phyloP scores from a whole-genome alignment of 2,329 filamentous ascomycete genomes.

The Claviceps spartinae region DNA sequence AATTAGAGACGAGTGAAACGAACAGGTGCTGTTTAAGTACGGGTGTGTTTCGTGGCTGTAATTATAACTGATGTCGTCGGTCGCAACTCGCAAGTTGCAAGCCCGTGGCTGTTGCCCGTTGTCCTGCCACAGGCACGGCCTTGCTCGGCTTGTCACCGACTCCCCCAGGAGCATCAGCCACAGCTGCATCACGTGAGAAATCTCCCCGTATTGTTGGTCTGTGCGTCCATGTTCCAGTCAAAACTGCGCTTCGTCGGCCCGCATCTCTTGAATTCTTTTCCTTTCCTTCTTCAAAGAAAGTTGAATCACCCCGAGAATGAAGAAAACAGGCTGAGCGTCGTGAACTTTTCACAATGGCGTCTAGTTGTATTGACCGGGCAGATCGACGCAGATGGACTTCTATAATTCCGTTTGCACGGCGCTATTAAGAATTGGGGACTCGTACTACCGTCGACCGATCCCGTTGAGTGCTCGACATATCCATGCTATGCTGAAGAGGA shows the following conservation, averaged over 20 bases:
- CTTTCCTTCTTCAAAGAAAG: conserved; percentile 35
- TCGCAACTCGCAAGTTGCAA: background rate
- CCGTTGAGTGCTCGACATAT: conserved; percentile 51
- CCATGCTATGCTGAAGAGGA: background rate
- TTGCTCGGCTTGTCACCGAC: background rate
- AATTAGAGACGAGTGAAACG: background rate
- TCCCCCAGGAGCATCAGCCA: background rate
- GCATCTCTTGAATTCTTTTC: conserved; percentile 5
- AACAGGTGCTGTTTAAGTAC: background rate
- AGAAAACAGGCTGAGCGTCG: conserved; percentile 40
- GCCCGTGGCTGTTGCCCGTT: background rate
- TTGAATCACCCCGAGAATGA: conserved; percentile 42
- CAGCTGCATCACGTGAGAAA: conserved; percentile 4
- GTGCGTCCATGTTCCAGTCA: conserved; percentile 11
- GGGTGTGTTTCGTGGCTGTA: background rate
- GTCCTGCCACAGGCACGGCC: conserved; percentile 1
- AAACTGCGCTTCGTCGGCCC: background rate
- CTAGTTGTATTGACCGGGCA: conserved; percentile 47
- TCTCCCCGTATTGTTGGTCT: conserved; percentile 9
- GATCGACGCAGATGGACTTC: conserved; percentile 27
- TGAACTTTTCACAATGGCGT: conserved; percentile 25
- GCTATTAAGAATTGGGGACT: conserved; percentile 53
- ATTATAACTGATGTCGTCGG: background rate
- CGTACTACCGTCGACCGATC: conserved; percentile 42
- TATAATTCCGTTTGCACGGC: conserved; percentile 25